A percentile compares a stretch with the other conserved stretches of the same genome.
Evolutionary conservation across 768 basidiomycete species (phyloP).

Genomic region (Kwoniella shandongensis): DNA sequence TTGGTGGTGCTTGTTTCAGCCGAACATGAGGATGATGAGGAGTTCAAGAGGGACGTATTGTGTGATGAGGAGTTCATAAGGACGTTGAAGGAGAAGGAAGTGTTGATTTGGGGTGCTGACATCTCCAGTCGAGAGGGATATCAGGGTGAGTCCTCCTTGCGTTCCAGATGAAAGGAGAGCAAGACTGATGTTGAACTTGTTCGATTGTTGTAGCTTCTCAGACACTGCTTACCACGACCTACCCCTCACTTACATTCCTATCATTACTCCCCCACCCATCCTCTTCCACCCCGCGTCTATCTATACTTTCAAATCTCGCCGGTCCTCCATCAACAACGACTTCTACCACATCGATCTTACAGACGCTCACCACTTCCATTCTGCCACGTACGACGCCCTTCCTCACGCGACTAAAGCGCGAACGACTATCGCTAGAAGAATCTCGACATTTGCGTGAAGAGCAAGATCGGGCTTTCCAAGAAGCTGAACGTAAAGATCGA

Average conservation of each 20-base stretch:
- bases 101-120: constrained; percentile 91
- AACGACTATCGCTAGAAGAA: constrained; percentile 53
- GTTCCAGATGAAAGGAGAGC: background rate
- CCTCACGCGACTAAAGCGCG: constrained; percentile 63
- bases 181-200: background rate
- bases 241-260: constrained; percentile 88
- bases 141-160: constrained; percentile 58
- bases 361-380: constrained; percentile 69
- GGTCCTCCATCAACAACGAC: constrained; percentile 66
- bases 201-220: constrained; percentile 48
- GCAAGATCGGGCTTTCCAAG: constrained; percentile 72
- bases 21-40: constrained; percentile 84
- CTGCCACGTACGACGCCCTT: constrained; percentile 78
- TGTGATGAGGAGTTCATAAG: constrained; percentile 71
- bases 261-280: constrained; percentile 65
- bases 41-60: constrained; percentile 83
- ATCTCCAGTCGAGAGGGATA: constrained; percentile 79
- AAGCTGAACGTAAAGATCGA: constrained; percentile 65
- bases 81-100: constrained; percentile 68
- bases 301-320: constrained; percentile 81
- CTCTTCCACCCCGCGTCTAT: constrained; percentile 57
- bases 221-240: constrained; percentile 76
- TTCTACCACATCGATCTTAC: constrained; percentile 63
- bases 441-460: constrained; percentile 68
- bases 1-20: constrained; percentile 80